phyloP scores from a whole-genome alignment of 148 eudicot species.

The Amaranthus palmeri region DNA sequence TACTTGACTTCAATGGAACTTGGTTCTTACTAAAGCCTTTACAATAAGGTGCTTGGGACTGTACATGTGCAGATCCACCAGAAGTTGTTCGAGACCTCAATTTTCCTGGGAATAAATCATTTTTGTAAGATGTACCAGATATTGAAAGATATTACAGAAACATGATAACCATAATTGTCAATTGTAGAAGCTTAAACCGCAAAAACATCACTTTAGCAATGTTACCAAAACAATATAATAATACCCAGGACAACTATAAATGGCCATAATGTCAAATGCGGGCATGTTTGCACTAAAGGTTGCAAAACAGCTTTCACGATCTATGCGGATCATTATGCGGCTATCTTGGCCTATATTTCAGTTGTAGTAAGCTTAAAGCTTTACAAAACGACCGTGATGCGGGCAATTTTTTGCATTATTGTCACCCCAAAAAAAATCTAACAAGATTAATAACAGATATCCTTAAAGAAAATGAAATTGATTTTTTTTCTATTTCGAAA shows the following conservation, averaged over 20 bases:
- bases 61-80: constrained; percentile 23
- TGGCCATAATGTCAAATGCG: neutral
- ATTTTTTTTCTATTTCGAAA: no score
- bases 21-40: constrained; percentile 39
- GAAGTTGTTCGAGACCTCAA: constrained; percentile 20
- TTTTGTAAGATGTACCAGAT: constrained; percentile 19
- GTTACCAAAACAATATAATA: neutral
- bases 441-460: no score
- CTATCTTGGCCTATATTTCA: no score
- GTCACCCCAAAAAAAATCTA: no score
- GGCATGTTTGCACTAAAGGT: no score
- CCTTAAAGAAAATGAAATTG: no score
- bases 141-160: constrained; percentile 6
- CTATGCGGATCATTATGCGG: no score
- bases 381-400: no score
- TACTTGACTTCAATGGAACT: constrained; percentile 38
- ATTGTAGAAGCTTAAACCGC: neutral
- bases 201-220: neutral
- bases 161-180: neutral
- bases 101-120: constrained; percentile 30
- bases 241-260: neutral
- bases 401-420: no score
- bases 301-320: no score
- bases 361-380: no score
- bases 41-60: constrained; percentile 22